Evolutionary conservation across 805 yeast genomes (phyloP).

Genomic region (Suhomyces prunicola): DNA sequence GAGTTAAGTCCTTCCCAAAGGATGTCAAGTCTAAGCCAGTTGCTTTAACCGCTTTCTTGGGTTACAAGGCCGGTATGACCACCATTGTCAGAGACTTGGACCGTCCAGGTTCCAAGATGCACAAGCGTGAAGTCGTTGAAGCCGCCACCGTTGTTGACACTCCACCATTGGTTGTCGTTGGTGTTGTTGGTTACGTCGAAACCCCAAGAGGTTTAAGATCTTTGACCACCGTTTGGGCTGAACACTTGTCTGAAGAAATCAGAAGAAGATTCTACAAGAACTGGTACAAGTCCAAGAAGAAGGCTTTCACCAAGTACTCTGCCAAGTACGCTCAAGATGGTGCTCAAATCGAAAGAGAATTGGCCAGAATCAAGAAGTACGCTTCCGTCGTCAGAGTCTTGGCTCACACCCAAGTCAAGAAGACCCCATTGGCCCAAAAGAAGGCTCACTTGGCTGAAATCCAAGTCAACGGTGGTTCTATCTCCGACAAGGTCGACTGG

Average conservation of each 20-base stretch:
- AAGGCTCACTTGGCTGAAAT: constrained; percentile 99
- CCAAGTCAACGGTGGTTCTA: constrained; percentile 99
- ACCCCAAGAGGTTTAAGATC: constrained; percentile 99
- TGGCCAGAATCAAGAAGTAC: constrained; percentile 98
- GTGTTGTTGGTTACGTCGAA: constrained; percentile 99
- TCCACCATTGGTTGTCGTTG: constrained; percentile 98
- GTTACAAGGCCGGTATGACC: constrained; percentile 99
- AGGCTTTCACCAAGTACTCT: constrained; percentile 99
- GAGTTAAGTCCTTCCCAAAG: constrained; percentile 99
- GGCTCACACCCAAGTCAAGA: constrained; percentile 99
- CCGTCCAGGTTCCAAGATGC: constrained; percentile 99
- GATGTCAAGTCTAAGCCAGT: constrained; percentile 97
- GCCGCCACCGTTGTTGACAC: constrained; percentile 99
- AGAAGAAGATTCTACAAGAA: constrained; percentile 99
- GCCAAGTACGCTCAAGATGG: constrained; percentile 94
- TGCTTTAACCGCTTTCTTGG: constrained; percentile 98
- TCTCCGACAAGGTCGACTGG: constrained; percentile 97
- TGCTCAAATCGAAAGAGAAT: constrained; percentile 87
- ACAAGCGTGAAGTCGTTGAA: constrained; percentile 99
- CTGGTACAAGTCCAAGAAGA: constrained; percentile 99
- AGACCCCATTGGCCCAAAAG: constrained; percentile 99
- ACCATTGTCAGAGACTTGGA: constrained; percentile 99
- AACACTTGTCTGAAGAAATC: constrained; percentile 98
- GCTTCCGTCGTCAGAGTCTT: constrained; percentile 97
- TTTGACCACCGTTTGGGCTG: constrained; percentile 99